These are phyloP conservation scores for Daldinia sp. DNA, from an alignment of 2,329 filamentous ascomycete species.

Conservation along the genomic window DNA sequence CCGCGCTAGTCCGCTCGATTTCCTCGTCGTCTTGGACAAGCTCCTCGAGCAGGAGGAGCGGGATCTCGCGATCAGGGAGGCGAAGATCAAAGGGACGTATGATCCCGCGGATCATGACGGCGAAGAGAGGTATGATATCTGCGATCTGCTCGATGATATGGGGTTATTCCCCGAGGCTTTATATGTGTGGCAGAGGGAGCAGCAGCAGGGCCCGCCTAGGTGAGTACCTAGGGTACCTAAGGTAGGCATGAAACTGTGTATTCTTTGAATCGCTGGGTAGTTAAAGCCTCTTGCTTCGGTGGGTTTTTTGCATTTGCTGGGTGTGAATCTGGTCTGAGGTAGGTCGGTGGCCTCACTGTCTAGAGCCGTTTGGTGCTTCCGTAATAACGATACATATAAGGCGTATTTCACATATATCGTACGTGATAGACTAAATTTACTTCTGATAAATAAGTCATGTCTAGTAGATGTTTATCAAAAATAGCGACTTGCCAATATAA, in stretches of 20 bases:
- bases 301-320: neutral
- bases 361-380: neutral
- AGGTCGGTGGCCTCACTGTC: neutral
- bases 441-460: neutral
- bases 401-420: neutral
- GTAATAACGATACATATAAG: neutral
- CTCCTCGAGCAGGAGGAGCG: constrained; percentile 50
- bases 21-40: constrained; percentile 47
- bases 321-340: neutral
- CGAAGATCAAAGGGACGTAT: constrained; percentile 5
- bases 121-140: constrained; percentile 51
- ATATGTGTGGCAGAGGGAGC: constrained; percentile 43
- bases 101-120: constrained; percentile 4
- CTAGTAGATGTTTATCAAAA: neutral
- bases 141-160: constrained; percentile 54
- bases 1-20: constrained; percentile 23
- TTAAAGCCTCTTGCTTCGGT: neutral
- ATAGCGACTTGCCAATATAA: neutral
- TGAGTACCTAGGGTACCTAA: neutral
- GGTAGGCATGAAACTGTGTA: neutral
- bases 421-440: neutral
- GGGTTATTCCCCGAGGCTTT: constrained; percentile 51
- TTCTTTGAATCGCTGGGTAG: neutral
- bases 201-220: constrained; percentile 16
- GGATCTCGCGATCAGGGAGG: constrained; percentile 33